A percentile compares a stretch with the other conserved stretches of the same genome.
Conservation (phyloP, 352 stramenopile species). For the Albugo candida region DNA sequence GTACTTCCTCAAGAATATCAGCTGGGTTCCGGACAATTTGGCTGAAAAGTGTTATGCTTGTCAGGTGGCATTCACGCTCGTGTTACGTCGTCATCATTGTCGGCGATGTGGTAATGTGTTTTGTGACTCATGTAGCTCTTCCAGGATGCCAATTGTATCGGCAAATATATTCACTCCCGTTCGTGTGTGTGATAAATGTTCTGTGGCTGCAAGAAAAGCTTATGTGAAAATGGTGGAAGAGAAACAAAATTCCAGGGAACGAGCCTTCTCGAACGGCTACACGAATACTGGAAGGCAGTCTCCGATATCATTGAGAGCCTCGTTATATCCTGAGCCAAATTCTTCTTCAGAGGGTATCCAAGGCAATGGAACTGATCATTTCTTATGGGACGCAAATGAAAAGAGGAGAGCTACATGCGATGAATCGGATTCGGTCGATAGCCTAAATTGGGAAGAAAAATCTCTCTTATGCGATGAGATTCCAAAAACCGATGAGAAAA, state of each 20-base stretch:
- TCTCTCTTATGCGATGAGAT: too few relatives aligned
- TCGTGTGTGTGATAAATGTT: slow-evolving; percentile 67
- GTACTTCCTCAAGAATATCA: slow-evolving; percentile 17
- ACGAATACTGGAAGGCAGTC: too few relatives aligned
- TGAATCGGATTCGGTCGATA: too few relatives aligned
- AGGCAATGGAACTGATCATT: too few relatives aligned
- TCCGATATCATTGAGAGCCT: too few relatives aligned
- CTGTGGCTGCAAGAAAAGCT: slow-evolving; percentile 37
- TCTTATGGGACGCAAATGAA: too few relatives aligned
- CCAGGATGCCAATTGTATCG: slow-evolving; percentile 51
- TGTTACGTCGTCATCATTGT: slow-evolving; percentile 74
- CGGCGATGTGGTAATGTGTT: slow-evolving; percentile 78
- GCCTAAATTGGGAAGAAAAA: too few relatives aligned
- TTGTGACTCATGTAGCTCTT: slow-evolving; percentile 71
- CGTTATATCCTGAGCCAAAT: too few relatives aligned
- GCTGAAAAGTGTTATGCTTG: slow-evolving; percentile 62
- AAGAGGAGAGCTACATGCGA: too few relatives aligned
- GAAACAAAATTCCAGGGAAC: slow-evolving; percentile 10
- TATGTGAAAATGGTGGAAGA: slow-evolving; percentile 53
- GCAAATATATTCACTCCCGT: slow-evolving; percentile 50
- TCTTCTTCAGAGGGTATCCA: too few relatives aligned
- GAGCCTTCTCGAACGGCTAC: too few relatives aligned
- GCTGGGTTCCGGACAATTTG: slow-evolving; percentile 70
- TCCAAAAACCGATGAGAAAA: too few relatives aligned
- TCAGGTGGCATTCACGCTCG: slow-evolving; percentile 35